Evolutionary conservation across 495 filamentous ascomycete genomes (phyloP), one percentile per base, ranked within the genome.

Genomic region (Xanthoparmelia taractica): DNA sequence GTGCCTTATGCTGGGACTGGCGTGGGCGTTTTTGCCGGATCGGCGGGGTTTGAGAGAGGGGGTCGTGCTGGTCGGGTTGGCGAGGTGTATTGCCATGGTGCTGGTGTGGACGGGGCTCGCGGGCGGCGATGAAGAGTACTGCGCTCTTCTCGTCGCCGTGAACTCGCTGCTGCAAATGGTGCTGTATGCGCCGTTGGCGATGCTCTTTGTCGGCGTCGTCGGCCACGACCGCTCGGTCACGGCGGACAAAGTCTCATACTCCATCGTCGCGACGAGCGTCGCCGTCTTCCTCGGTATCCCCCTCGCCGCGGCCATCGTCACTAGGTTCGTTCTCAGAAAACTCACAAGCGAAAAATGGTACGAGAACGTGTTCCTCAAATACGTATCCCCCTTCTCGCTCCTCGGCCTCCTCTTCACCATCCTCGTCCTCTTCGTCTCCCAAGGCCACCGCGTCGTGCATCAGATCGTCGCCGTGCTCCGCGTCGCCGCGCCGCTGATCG

Each of bases 131-230:
- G 75, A 67, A 31, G 88, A 94, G 66, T 95, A 96, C 75, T 96
- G 92, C 72, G 91, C 92, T 38, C 90, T 96, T 64, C 84, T 96
- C 4, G 91, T 96, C 0, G 92, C 91, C 41, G 73, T 96, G 68
- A 96, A 96, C 73, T 93, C 90, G 0, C 70, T 95, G 31, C 77
- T 96, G 12, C 91, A 96, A 65, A 95, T 96, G 74, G 82, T 95
- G 4, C 77, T 96, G 8, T 96, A 87, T 67, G 92, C 91, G 0
- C 92, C 91, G 0, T 71, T 95, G 10, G 84, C 88, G 1, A 71
- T 96, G 57, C 81, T 95, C 65, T 96, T 90, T 75, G 85, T 96
- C 70, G 75, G 79, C 34, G 77, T 91, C 60, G 86, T 94, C 69
- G 83, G 83, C 68, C 31, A 64, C 60, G 63, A 48, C 25, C 73